A percentile compares a stretch with the other conserved stretches of the same genome.
These are phyloP conservation scores for Fagopyrum homotropicum DNA, from an alignment of 148 eudicot species.

Conservation along the genomic window DNA sequence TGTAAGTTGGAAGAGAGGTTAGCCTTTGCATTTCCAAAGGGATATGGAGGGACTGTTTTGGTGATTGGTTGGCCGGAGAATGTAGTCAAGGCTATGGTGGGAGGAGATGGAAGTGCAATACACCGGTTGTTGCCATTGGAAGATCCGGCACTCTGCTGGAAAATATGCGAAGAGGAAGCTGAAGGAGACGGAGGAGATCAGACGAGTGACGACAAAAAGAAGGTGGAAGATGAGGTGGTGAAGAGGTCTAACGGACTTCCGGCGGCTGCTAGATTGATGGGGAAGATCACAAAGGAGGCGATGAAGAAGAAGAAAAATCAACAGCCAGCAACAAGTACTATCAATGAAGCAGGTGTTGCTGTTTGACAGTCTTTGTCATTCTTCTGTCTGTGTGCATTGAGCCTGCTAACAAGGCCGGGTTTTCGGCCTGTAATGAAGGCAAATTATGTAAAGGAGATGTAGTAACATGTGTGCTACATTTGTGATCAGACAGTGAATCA, in stretches of 20 bases:
- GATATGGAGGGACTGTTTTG: slow-evolving; percentile 3
- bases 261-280: slow-evolving; percentile 7
- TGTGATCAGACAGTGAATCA: neutral
- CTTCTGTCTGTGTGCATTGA: neutral
- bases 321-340: neutral
- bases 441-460: too few relatives aligned
- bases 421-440: too few relatives aligned
- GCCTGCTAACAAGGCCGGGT: too few relatives aligned
- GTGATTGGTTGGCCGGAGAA: slow-evolving; percentile 9
- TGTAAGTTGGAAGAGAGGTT: neutral
- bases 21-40: slow-evolving; percentile 7
- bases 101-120: neutral
- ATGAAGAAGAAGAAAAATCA: neutral
- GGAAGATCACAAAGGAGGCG: neutral
- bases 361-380: neutral
- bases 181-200: neutral
- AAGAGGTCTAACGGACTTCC: slow-evolving; percentile 2
- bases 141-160: slow-evolving; percentile 5
- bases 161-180: neutral
- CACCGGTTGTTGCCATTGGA: slow-evolving; percentile 9
- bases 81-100: slow-evolving; percentile 3
- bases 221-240: slow-evolving; percentile 4
- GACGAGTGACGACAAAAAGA: neutral
- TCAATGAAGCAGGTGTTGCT: neutral
- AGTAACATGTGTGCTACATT: neutral